Evolutionary conservation across 495 filamentous ascomycete genomes (phyloP), one percentile per base, ranked within the genome.

Genomic region (Talaromyces liani): DNA sequence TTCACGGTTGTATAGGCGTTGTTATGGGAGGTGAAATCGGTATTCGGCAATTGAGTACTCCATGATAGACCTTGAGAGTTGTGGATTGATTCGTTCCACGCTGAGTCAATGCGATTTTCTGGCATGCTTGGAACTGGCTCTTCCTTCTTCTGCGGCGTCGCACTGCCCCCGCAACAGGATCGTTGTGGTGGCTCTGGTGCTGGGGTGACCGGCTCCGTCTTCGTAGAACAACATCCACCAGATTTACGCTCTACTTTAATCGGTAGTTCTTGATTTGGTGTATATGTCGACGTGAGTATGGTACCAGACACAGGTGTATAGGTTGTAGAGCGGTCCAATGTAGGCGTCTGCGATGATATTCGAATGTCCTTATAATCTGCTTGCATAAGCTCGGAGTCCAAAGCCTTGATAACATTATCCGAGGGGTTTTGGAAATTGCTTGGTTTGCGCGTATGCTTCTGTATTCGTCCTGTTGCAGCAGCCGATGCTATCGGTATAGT

Each of bases 151-250:
- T 8, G 45, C n/a, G n/a, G 2, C 6, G 45, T 20, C n/a, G n/a
- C 6, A 49, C 18, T 49, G 5, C 20, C 41, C 47, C 63, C 67
- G 41, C 78, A 78, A 61, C 77, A 79, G 63, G 75, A 77, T 25
- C 69, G 66, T 36, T 41, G 66, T 36, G 41, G 63, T 22, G 65
- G 68, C 24, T 64, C 27, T n/a, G 66, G 64, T 4, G 62, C 39
- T 10, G 64, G 20, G 24, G 60, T 34, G 29, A 53, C 29, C 24
- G 62, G 63, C 45, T 69, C 63, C 1, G 68, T 56, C 27, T 73
- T 71, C 20, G 67, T 59, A n/a, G 76, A 72, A 63, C 71, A 76
- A 57, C 72, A 78, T 41, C 68, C 69, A 10, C 66, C 64, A 12
- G 56, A 60, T 18, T 60, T 60, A 10, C 6, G 24, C 65, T 66